Base-by-base conservation (phyloP, 2,329 filamentous ascomycete species). In the Hypoxylon sp. region DNA sequence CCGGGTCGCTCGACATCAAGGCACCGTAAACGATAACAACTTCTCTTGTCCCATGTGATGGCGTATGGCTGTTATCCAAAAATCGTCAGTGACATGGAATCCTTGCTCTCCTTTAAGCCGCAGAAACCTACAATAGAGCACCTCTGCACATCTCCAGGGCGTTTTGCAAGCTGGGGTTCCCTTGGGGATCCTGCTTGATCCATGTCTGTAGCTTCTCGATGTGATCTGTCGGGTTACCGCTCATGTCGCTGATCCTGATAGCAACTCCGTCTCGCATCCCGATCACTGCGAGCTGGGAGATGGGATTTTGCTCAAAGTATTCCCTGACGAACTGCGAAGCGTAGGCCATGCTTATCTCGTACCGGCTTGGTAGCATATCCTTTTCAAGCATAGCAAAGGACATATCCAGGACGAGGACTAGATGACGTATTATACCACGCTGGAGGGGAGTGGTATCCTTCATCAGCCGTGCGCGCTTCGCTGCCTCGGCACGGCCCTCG, bases 221-320 rank as follows among this genome's bases (percentile, higher is more conserved):
- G 73, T 98, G 95, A 59, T 96, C 91, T 7, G 88, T 88, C 2
- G 94, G 92, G 71, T 97, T 97, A 8, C 95, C 95, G 52, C 90
- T 89, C 80, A 98, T 88, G 70, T 97, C 91, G 71, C 90, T 95
- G 62, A 99, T 85, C 33, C 91, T 82, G 20, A 96, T 81, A 2
- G 93, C 93, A 13, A 98, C 81, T 13, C 95, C 95, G 73, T 98
- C 95, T 60, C 91, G 86, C 90, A 98, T 97, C 47, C 91, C 94
- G 33, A 99, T 81, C 24, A 99, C 89, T 20, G 90, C 93, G 54
- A 99, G 84, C 76, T 99, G 95, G 8, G 92, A 96, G 65, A 99
- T 98, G 9, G 95, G 95, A 70, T 99, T 99, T 76, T 99, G 95
- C 76, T 98, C 95, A 72, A 98, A 99, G 77, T 92, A 99, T 74